Evolutionary conservation across 306 rosid genomes (phyloP).

Genomic region (Rosa persica): DNA sequence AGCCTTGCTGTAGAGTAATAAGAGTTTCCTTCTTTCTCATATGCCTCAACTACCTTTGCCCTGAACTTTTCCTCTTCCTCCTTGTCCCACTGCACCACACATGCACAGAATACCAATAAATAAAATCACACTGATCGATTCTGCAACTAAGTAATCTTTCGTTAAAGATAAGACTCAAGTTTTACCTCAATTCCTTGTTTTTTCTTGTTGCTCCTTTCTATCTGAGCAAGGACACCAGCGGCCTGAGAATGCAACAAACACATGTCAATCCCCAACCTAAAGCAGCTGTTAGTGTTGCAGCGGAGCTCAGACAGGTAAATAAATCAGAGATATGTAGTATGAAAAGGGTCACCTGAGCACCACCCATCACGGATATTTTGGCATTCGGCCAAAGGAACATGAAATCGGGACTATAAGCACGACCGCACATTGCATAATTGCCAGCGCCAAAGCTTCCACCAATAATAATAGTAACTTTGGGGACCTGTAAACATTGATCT

Average conservation of each 20-base stretch:
- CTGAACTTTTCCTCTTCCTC: slow-evolving; percentile 88
- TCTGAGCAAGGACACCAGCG: slow-evolving; percentile 90
- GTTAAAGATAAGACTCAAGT: neutral
- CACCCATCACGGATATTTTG: slow-evolving; percentile 96
- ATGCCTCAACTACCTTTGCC: slow-evolving; percentile 72
- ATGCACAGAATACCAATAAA: slow-evolving; percentile 5
- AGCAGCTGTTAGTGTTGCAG: slow-evolving; percentile 19
- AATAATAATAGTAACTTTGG: slow-evolving; percentile 80
- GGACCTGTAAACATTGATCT: slow-evolving; percentile 57
- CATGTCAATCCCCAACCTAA: slow-evolving; percentile 5
- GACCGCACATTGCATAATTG: slow-evolving; percentile 99
- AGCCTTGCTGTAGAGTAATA: slow-evolving; percentile 94
- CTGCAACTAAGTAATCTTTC: neutral
- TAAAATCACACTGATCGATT: slow-evolving; percentile 19
- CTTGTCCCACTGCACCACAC: slow-evolving; percentile 62
- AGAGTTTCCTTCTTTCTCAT: slow-evolving; percentile 83
- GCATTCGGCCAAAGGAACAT: slow-evolving; percentile 98
- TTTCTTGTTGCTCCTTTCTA: slow-evolving; percentile 85
- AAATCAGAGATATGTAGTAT: neutral
- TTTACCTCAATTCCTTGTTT: slow-evolving; percentile 90
- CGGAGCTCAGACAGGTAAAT: neutral
- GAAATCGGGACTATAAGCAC: slow-evolving; percentile 95
- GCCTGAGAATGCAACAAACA: slow-evolving; percentile 53
- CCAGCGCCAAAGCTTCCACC: slow-evolving; percentile 99
- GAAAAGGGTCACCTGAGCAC: slow-evolving; percentile 70